phyloP scores from a whole-genome alignment of 2,329 filamentous ascomycete species.

The Aureobasidium mangrovei region DNA sequence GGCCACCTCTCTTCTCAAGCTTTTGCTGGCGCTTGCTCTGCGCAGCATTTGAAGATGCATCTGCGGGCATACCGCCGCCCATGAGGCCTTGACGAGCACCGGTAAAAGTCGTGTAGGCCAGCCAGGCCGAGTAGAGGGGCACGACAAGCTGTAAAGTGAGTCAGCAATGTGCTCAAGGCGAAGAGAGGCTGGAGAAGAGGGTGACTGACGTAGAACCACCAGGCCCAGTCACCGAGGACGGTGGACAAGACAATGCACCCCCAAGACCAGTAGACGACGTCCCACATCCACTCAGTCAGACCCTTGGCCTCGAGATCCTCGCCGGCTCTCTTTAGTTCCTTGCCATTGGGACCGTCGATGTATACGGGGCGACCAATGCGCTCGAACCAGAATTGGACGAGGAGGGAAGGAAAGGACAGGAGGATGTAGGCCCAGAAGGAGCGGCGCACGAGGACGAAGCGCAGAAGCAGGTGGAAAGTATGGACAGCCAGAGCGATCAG shows the following conservation, averaged over 20 bases:
- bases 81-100: constrained; percentile 37
- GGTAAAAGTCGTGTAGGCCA: constrained; percentile 38
- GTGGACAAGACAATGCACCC: constrained; percentile 62
- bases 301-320: constrained; percentile 83
- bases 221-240: constrained; percentile 71
- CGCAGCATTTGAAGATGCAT: constrained; percentile 18
- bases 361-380: constrained; percentile 70
- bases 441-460: constrained; percentile 46
- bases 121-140: constrained; percentile 38
- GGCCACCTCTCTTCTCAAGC: constrained; percentile 44
- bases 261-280: constrained; percentile 93
- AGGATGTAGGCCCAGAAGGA: constrained; percentile 58
- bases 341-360: constrained; percentile 46
- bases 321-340: constrained; percentile 63
- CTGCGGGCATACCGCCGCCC: constrained; percentile 28
- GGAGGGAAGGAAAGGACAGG: constrained; percentile 63
- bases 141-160: constrained; percentile 25
- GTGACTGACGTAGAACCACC: constrained; percentile 49
- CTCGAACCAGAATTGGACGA: constrained; percentile 82
- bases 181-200: neutral
- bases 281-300: constrained; percentile 96
- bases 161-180: neutral
- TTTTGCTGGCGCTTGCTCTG: constrained; percentile 43
- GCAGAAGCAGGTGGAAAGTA: constrained; percentile 61
- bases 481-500: constrained; percentile 66